Evolutionary conservation across 2,329 filamentous ascomycete species (phyloP).

Genomic region (Xylaria sp.): DNA sequence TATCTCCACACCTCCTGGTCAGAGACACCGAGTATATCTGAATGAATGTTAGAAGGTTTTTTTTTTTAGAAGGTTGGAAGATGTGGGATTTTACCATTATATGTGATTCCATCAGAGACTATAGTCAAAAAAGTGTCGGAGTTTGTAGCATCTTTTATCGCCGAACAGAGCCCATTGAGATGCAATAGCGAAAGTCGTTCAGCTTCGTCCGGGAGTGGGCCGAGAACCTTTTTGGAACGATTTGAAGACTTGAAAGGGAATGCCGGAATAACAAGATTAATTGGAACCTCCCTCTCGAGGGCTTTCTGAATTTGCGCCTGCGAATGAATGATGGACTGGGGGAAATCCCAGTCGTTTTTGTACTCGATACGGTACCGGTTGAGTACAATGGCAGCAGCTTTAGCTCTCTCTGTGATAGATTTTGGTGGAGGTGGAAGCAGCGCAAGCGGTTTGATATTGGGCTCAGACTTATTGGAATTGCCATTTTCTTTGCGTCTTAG

Average conservation of each 20-base stretch:
- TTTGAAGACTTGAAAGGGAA: constrained; percentile 40
- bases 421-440: constrained; percentile 3
- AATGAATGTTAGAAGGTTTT: background rate
- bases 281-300: constrained; percentile 29
- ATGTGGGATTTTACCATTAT: constrained; percentile 23
- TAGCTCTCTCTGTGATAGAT: constrained; percentile 18
- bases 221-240: constrained; percentile 37
- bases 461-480: background rate
- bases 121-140: constrained; percentile 32
- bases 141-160: constrained; percentile 32
- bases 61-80: background rate
- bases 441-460: constrained; percentile 9
- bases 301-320: constrained; percentile 27
- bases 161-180: constrained; percentile 35
- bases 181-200: constrained; percentile 36
- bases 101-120: constrained; percentile 38
- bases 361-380: constrained; percentile 38
- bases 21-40: constrained; percentile 36
- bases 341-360: constrained; percentile 36
- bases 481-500: background rate
- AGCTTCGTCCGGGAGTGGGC: constrained; percentile 35
- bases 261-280: constrained; percentile 36
- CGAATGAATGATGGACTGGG: constrained; percentile 27
- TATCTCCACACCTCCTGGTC: constrained; percentile 38
- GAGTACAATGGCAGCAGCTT: constrained; percentile 27